Conservation (phyloP, 768 basidiomycete genomes). For the Pleurotus platypus region DNA sequence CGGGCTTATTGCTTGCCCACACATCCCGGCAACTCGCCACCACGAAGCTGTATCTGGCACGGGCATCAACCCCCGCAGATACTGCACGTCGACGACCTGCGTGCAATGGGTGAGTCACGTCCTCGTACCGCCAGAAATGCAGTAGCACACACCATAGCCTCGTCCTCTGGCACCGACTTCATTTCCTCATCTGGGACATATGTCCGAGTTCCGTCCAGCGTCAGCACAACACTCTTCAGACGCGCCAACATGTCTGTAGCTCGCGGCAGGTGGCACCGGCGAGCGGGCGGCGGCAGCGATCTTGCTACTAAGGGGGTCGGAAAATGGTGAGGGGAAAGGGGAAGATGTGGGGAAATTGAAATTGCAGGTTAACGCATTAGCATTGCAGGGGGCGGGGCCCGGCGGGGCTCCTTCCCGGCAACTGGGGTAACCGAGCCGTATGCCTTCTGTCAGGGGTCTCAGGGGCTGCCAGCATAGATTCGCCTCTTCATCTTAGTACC, state of each 20-base stretch:
- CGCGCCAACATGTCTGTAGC: slow-evolving; percentile 2
- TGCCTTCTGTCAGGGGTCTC: no score
- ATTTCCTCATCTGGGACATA: not conserved
- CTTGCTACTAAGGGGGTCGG: not conserved
- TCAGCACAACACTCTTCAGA: slow-evolving; percentile 3
- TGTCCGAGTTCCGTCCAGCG: not conserved
- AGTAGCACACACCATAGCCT: slow-evolving; percentile 19
- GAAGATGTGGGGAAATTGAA: not conserved
- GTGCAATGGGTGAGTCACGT: not conserved
- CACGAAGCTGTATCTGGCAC: slow-evolving; percentile 23
- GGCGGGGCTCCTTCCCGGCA: not conserved
- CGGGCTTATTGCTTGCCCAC: slow-evolving; percentile 25
- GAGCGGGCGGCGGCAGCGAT: no score
- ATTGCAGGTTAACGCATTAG: not conserved
- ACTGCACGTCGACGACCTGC: slow-evolving; percentile 26
- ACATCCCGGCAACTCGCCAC: slow-evolving; percentile 24
- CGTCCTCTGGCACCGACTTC: slow-evolving; percentile 14
- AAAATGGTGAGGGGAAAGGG: not conserved
- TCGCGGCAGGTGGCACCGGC: no score
- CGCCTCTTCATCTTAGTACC: no score
- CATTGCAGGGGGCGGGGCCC: not conserved
- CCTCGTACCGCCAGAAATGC: not conserved
- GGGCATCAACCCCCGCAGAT: slow-evolving; percentile 19
- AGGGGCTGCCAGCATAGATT: no score
- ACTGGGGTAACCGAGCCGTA: not conserved